Conservation (phyloP, 2,329 filamentous ascomycete genomes). For the Lachnellula suecica region DNA sequence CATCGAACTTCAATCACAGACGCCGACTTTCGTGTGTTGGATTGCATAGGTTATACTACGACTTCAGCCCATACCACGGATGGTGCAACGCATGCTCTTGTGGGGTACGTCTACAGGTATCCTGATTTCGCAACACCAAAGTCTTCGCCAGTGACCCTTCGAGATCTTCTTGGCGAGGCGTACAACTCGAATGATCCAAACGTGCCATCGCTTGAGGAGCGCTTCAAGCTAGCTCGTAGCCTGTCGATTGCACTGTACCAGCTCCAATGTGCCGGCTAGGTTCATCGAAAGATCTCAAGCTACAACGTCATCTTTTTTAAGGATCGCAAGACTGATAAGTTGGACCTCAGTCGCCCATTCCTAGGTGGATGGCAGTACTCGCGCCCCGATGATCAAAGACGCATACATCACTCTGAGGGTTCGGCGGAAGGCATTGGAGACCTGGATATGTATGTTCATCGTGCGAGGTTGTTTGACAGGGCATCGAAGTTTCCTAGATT, state of each 20-base stretch:
- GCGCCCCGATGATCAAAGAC: slow-evolving; percentile 1
- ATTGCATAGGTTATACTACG: background rate
- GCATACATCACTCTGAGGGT: background rate
- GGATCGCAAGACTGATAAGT: background rate
- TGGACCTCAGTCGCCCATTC: slow-evolving; percentile 3
- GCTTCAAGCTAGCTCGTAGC: background rate
- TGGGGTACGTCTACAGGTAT: slow-evolving; percentile 1
- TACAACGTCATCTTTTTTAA: slow-evolving; percentile 4
- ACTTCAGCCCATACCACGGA: background rate
- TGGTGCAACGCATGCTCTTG: background rate
- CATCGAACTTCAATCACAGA: background rate
- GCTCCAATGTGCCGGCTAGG: slow-evolving; percentile 2
- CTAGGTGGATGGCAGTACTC: slow-evolving; percentile 7
- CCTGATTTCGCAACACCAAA: background rate
- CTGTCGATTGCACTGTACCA: background rate
- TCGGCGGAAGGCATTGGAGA: background rate
- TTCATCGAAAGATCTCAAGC: slow-evolving; percentile 1
- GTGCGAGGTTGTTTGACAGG: background rate
- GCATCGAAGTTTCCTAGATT: background rate
- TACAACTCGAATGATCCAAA: background rate
- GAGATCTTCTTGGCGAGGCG: background rate
- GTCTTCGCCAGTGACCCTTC: background rate
- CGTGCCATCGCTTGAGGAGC: background rate
- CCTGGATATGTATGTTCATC: background rate
- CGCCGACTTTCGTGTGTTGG: background rate